These are phyloP conservation scores for Tulasnella sp. DNA, from an alignment of 768 basidiomycete species.

Conservation along the genomic window DNA sequence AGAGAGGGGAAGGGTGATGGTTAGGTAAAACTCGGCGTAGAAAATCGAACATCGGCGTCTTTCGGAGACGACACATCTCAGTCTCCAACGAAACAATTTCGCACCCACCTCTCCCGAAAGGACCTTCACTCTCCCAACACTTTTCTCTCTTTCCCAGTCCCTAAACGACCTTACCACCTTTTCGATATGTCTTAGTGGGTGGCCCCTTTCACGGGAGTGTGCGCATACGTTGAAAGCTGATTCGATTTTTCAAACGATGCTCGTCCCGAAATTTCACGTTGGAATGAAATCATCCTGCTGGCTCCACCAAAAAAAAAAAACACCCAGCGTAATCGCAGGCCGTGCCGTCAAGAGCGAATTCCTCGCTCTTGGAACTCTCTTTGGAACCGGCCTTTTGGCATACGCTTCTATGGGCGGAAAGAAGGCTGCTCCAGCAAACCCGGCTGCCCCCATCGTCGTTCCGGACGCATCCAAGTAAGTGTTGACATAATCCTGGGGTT, in stretches of 20 bases:
- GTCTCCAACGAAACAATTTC: constrained; percentile 1
- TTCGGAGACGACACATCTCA: not conserved
- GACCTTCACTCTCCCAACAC: not conserved
- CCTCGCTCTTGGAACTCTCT: constrained; percentile 65
- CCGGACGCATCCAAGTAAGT: constrained; percentile 51
- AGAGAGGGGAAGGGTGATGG: not conserved
- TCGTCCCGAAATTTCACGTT: not conserved
- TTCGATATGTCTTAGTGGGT: constrained; percentile 22
- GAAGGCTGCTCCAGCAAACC: constrained; percentile 45
- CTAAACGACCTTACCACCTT: not conserved
- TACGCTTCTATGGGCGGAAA: constrained; percentile 54
- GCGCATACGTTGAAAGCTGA: not conserved
- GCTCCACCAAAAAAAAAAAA: not conserved
- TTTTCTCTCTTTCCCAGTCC: not conserved
- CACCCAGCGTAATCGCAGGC: constrained; percentile 64
- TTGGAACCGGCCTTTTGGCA: constrained; percentile 48
- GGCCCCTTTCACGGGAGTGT: not conserved
- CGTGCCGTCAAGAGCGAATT: constrained; percentile 78
- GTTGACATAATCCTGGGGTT: not conserved
- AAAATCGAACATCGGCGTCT: not conserved
- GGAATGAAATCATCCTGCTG: not conserved
- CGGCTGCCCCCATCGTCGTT: constrained; percentile 51
- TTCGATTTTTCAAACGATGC: too few species aligned
- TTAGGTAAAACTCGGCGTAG: not conserved
- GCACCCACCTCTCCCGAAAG: not conserved